Conservation (phyloP, 1,139 yeast species). For the Yamadazyma epiphylla region DNA sequence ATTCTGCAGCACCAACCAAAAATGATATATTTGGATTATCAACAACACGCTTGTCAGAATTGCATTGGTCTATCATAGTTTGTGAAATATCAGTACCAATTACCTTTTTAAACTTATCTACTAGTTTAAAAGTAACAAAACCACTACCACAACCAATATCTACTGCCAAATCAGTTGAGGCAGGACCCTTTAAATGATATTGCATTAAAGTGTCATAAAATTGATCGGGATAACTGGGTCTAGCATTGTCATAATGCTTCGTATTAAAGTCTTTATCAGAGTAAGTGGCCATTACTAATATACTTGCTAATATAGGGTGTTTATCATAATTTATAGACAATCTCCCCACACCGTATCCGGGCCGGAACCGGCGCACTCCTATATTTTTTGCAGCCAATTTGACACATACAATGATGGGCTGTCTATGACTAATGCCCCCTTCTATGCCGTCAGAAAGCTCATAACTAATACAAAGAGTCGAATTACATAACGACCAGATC, state of each 20-base stretch:
- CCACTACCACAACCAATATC: conserved; percentile 91
- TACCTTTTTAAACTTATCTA: conserved; percentile 41
- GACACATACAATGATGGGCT: too few species aligned
- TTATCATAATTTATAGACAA: not conserved
- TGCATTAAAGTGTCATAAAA: conserved; percentile 28
- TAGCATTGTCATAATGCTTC: conserved; percentile 32
- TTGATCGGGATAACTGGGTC: conserved; percentile 34
- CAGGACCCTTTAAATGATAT: conserved; percentile 20
- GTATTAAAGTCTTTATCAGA: conserved; percentile 32
- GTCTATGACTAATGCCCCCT: too few species aligned
- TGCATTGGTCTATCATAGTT: conserved; percentile 58
- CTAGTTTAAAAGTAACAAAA: conserved; percentile 59
- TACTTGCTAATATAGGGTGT: not conserved
- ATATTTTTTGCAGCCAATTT: not conserved
- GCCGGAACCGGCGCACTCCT: conserved; percentile 4
- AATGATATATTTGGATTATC: conserved; percentile 19
- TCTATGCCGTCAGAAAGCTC: too few species aligned
- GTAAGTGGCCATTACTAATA: conserved; percentile 32
- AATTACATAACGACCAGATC: too few species aligned
- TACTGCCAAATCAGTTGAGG: conserved; percentile 33
- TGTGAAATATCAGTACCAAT: conserved; percentile 66
- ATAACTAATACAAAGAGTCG: too few species aligned
- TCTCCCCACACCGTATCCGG: conserved; percentile 4
- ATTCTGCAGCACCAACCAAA: conserved; percentile 29
- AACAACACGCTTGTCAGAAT: conserved; percentile 8